Evolutionary conservation across 345 rosid species (phyloP).

Genomic region (Melaleuca alternifolia): DNA sequence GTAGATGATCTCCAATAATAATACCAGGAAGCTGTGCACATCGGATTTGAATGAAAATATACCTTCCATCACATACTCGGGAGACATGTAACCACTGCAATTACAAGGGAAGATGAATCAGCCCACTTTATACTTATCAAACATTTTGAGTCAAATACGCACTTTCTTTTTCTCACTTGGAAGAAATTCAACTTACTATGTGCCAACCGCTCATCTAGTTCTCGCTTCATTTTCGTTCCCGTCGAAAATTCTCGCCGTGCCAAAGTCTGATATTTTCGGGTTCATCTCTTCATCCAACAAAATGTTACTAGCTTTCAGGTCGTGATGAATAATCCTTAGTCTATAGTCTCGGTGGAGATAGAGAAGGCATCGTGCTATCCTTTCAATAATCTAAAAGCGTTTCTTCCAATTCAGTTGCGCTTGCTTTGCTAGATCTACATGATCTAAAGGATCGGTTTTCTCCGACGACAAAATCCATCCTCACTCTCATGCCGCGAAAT

Average conservation of each 20-base stretch:
- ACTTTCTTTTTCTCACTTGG: not conserved
- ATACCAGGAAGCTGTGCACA: constrained; percentile 64
- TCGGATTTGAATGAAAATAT: constrained; percentile 61
- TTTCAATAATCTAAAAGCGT: constrained; percentile 50
- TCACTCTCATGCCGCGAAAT: too few species aligned
- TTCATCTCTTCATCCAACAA: constrained; percentile 65
- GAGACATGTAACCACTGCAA: constrained; percentile 68
- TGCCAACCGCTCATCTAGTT: constrained; percentile 55
- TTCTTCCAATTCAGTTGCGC: constrained; percentile 36
- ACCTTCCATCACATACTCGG: constrained; percentile 79
- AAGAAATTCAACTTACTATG: constrained; percentile 32
- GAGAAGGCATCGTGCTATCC: constrained; percentile 67
- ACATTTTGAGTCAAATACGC: not conserved
- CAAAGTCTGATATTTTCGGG: constrained; percentile 72
- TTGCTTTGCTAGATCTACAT: too few species aligned
- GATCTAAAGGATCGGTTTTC: too few species aligned
- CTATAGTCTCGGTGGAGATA: constrained; percentile 68
- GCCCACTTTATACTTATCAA: not conserved
- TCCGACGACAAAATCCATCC: too few species aligned
- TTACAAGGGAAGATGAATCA: not conserved
- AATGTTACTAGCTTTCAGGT: constrained; percentile 59
- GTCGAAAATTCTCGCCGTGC: constrained; percentile 58
- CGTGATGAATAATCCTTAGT: constrained; percentile 62
- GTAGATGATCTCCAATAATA: constrained; percentile 48
- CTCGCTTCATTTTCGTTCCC: constrained; percentile 43